Base-by-base conservation (phyloP, 805 yeast genomes). In the Starmera caribaea region DNA sequence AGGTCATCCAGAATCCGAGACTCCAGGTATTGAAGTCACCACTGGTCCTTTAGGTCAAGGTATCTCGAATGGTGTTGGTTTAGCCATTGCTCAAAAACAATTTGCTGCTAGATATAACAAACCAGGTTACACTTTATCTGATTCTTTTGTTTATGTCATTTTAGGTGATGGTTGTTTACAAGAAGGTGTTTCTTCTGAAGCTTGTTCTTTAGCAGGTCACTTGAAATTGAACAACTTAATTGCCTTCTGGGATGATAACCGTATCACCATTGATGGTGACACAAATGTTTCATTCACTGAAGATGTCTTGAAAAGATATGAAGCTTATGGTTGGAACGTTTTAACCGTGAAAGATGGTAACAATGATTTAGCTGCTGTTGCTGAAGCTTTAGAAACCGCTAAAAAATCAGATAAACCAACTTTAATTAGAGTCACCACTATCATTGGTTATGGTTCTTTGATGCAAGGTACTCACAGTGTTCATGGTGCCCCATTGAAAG, bases 21-120 rank as follows among this genome's bases (percentile, higher is more conserved):
- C 83, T 45, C 88, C 92, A 39, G 97, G 97, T 62, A 78, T 88
- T 44, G 98, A 90, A 64, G 95, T 89, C 57, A 88, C 97, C 63
- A 90, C 97, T 46, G 98, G 98, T 65, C 97, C 98, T 42, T 77
- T 90, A 57, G 98, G 98, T 63, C 98, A 90, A 71, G 98, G 98
- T 81, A 76, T 90, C 55, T 73, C 82, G 55, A 89, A 87, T 63
- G 97, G 97, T 41, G 95, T 90, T 55, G 98, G 98, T 71, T 62
- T 90, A 51, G 97, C 98, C 42, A 76, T 90, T 57, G 98, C 96
- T 45, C 95, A 87, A 69, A 78, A 80, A 51, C 89, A 87, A 66
- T 68, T 85, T 45, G 96, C 94, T 53, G 96, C 96, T 50, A 80
- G 81, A 50, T 90, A 80, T 77, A 88, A 89, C 81, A 86, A 84